Evolutionary conservation across 495 filamentous ascomycete species (phyloP), one percentile per base, ranked within the genome.

Genomic region (Peziza echinospora): DNA sequence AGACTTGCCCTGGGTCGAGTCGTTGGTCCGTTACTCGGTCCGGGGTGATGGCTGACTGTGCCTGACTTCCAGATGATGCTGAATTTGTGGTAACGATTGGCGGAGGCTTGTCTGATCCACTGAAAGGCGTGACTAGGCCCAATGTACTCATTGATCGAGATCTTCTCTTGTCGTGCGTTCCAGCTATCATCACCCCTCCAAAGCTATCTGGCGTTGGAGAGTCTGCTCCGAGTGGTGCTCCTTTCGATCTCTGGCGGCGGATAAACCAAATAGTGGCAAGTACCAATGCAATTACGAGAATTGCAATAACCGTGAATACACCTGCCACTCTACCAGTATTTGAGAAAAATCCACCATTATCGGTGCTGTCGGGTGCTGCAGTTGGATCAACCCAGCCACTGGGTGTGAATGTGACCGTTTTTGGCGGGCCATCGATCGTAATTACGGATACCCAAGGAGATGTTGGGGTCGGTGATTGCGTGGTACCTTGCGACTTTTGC

Each of bases 371-470:
- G 39, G 24, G 11, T 41, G 24, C 13, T 11, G 5, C 42, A 4
- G 45, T 2, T 19, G 54, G 45, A 24, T 46, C 46, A 30, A 60
- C 54, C 34, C 67, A 46, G 17, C 49, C 47, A 0, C 71, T 61
- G 3, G 62, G 67, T 21, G 63, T 62, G 44, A 70, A 54, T 0
- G 71, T 76, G 26, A 76, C 58, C 2, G 73, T 76, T 51, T 65
- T 64, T 3, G 70, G 58, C 45, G 65, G 58, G 2, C 67, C 66
- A 6, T 65, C 65, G 21, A 68, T 59, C 16, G 71, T 74, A 43
- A 66, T 55, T 22, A 70, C 53, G 10, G 65, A 67, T 17, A 63
- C 55, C 2, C 66, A 57, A 4, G 70, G 71, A 2, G 67, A 63
- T 3, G 49, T 45, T n/a, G 51, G 47, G 28, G 46, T 3, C 30